These are phyloP conservation scores for Cladophialophora immunda DNA, from an alignment of 2,329 filamentous ascomycete genomes.

Conservation along the genomic window DNA sequence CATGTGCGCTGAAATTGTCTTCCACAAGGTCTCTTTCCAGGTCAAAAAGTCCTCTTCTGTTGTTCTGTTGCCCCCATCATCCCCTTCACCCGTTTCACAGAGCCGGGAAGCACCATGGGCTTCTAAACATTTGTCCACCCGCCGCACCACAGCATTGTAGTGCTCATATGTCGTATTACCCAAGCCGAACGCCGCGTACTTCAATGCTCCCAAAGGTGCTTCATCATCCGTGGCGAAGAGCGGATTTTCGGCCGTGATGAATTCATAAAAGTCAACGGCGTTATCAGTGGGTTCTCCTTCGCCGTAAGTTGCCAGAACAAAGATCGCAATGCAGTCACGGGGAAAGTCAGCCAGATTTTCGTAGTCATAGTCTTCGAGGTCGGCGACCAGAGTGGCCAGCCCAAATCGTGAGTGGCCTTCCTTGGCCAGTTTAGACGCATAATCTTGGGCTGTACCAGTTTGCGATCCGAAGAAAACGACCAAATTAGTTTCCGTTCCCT, in stretches of 20 bases:
- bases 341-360: slow-evolving; percentile 91
- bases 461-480: slow-evolving; percentile 98
- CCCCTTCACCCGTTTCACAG: slow-evolving; percentile 89
- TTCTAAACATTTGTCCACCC: slow-evolving; percentile 80
- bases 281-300: slow-evolving; percentile 99
- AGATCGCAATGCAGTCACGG: slow-evolving; percentile 89
- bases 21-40: slow-evolving; percentile 99
- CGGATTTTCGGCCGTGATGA: slow-evolving; percentile 82
- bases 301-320: slow-evolving; percentile 95
- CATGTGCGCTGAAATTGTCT: slow-evolving; percentile 82
- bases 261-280: slow-evolving; percentile 98
- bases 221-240: slow-evolving; percentile 75
- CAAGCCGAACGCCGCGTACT: slow-evolving; percentile 93
- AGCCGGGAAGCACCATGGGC: slow-evolving; percentile 87
- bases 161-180: slow-evolving; percentile 99
- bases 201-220: slow-evolving; percentile 79
- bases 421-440: slow-evolving; percentile 93
- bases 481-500: slow-evolving; percentile 94
- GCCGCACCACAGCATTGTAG: slow-evolving; percentile 98
- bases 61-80: slow-evolving; percentile 88
- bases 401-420: slow-evolving; percentile 96
- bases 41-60: slow-evolving; percentile 99
- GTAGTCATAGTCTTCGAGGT: slow-evolving; percentile 97
- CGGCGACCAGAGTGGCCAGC: slow-evolving; percentile 96
- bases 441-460: slow-evolving; percentile 97